Conservation (phyloP, 257 asterid species). For the Echites panduratus region DNA sequence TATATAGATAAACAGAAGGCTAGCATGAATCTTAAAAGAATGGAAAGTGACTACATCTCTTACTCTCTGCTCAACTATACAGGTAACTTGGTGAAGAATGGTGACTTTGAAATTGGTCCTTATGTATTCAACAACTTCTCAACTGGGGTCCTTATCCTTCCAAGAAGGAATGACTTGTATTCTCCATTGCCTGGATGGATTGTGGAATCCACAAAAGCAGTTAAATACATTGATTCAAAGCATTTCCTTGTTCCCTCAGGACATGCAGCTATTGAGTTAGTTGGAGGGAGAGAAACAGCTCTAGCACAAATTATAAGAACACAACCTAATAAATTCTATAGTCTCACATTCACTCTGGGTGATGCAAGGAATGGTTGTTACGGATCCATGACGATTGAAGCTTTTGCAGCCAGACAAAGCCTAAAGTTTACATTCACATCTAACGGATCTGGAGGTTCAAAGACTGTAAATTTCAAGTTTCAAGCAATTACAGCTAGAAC, state of each 20-base stretch:
- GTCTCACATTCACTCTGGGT: constrained; percentile 53
- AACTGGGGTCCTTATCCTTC: constrained; percentile 64
- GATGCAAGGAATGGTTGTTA: constrained; percentile 66
- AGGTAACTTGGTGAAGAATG: constrained; percentile 68
- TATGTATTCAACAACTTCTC: constrained; percentile 75
- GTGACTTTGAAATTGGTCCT: constrained; percentile 72
- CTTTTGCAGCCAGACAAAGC: constrained; percentile 41
- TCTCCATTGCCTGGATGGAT: constrained; percentile 81
- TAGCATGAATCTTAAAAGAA: not conserved
- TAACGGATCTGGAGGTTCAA: constrained; percentile 48
- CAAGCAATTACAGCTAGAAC: constrained; percentile 43
- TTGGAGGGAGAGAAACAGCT: constrained; percentile 79
- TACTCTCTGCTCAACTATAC: constrained; percentile 11
- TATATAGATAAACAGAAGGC: not conserved
- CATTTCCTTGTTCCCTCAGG: constrained; percentile 65
- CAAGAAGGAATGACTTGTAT: constrained; percentile 42
- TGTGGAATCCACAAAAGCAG: constrained; percentile 52
- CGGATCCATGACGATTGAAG: constrained; percentile 58
- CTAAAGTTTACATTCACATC: constrained; percentile 36
- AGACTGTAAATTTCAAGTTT: constrained; percentile 41
- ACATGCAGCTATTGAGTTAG: constrained; percentile 53
- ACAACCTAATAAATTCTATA: constrained; percentile 34
- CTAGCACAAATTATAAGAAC: constrained; percentile 56
- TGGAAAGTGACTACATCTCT: not conserved
- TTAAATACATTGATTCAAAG: constrained; percentile 60